Evolutionary conservation across 1,284 basidiomycete species (phyloP).

Genomic region (Trichosporon asahii): DNA sequence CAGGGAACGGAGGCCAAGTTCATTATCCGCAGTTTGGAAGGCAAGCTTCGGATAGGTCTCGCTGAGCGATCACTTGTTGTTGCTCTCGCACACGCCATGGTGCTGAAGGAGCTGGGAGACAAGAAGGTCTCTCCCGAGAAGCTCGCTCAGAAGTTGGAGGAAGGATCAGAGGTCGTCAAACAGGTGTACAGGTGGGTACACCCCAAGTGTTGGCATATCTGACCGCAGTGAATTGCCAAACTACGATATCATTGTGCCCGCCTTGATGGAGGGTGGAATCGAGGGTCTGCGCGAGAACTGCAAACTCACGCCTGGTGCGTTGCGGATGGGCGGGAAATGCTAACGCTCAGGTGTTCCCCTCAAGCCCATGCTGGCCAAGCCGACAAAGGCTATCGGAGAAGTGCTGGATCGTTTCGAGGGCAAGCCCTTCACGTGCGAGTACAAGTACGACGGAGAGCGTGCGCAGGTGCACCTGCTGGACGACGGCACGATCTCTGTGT

Average conservation of each 20-base stretch:
- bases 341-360: slow-evolving; percentile 66
- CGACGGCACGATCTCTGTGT: slow-evolving; percentile 77
- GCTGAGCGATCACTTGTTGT: slow-evolving; percentile 91
- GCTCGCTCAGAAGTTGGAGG: slow-evolving; percentile 70
- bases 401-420: slow-evolving; percentile 96
- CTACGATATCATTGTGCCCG: slow-evolving; percentile 92
- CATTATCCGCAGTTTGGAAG: slow-evolving; percentile 90
- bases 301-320: slow-evolving; percentile 79
- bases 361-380: slow-evolving; percentile 99
- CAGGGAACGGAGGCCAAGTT: slow-evolving; percentile 84
- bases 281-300: slow-evolving; percentile 68
- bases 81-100: slow-evolving; percentile 78
- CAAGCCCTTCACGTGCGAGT: slow-evolving; percentile 96
- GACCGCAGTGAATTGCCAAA: slow-evolving; percentile 77
- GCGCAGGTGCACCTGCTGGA: slow-evolving; percentile 86
- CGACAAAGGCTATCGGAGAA: slow-evolving; percentile 98
- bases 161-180: slow-evolving; percentile 76
- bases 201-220: background rate
- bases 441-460: slow-evolving; percentile 98
- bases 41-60: slow-evolving; percentile 94
- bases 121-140: slow-evolving; percentile 73
- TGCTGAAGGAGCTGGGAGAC: slow-evolving; percentile 72
- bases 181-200: slow-evolving; percentile 76
- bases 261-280: slow-evolving; percentile 76
- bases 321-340: background rate